phyloP scores from a whole-genome alignment of 768 basidiomycete species.

The Mycena floridula region DNA sequence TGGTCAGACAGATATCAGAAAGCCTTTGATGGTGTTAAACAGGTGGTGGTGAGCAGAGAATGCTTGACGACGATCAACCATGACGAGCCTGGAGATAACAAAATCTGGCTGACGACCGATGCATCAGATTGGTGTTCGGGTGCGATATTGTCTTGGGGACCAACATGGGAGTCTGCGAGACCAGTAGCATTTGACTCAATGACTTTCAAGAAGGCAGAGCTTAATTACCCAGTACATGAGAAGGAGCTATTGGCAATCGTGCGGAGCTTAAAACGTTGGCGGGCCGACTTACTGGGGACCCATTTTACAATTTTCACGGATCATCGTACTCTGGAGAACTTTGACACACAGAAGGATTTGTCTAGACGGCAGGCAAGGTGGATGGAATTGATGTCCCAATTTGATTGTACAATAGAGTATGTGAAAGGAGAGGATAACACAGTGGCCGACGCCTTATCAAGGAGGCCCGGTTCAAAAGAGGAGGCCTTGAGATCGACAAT shows the following conservation, averaged over 20 bases:
- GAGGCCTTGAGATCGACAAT: no score
- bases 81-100: background rate
- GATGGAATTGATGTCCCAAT: no score
- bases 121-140: background rate
- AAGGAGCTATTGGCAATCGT: background rate
- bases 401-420: no score
- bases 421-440: no score
- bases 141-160: no score
- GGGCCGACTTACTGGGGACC: no score
- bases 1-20: slow-evolving; percentile 17
- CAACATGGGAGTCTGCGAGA: background rate
- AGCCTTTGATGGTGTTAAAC: slow-evolving; percentile 23
- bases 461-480: no score
- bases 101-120: background rate
- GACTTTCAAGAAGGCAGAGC: background rate
- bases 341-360: background rate
- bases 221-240: background rate
- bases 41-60: slow-evolving; percentile 11
- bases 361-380: background rate
- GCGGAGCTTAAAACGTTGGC: no score
- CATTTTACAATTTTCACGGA: no score
- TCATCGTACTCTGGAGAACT: background rate
- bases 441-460: no score
- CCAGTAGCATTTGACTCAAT: no score
- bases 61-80: no score